Base-by-base conservation (phyloP, 768 basidiomycete species). In the Polyporus arcularius region DNA sequence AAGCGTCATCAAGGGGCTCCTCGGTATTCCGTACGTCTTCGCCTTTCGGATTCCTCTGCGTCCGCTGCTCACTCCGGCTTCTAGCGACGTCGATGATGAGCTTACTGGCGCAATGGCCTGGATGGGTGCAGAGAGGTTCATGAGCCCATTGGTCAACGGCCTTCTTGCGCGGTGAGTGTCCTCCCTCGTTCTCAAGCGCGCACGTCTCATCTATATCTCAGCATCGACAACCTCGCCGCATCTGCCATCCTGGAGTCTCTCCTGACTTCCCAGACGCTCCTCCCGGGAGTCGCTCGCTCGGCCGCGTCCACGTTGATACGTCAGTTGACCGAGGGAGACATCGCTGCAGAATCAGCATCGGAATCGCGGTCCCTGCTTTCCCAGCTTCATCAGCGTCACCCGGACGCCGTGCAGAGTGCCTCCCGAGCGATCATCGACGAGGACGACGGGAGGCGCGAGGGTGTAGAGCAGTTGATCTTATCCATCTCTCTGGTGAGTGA, bases 371-470 rank as follows among this genome's bases (percentile, higher is more conserved):
- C 41, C 14, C 67, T 91, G 0, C 76, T 94, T 40, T 77, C 80
- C 9, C 74, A 76, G 28, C 71, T 93, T 11, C 82, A 89, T 54
- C 92, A 92, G 65, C 84, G 89, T 18, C 78, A 90, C 66, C 82
- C 87, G 0, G 67, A 74, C 0, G 63, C 82, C 3, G 75, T 92
- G 50, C 78, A 79, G 32, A 68, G 72, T 4, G 73, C 71, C 10
- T 78, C 80, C 7, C 75, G 81, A 5, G 70, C 72, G 3, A 54
- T 80, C 4, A 67, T 76, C 30, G 71, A 69, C 11, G 71, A 66
- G 16, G 67, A 72, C 14, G 70, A 69, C 12, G 66, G 63, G 21
- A 64, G 58, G 30, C 78, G 76, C 62, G 80, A 80, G 16, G 70
- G 70, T 7, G 62, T 86, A 6, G 85, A 86, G 53, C 80, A 85